Conservation (phyloP, 306 rosid species). For the Castanea mollissima region DNA sequence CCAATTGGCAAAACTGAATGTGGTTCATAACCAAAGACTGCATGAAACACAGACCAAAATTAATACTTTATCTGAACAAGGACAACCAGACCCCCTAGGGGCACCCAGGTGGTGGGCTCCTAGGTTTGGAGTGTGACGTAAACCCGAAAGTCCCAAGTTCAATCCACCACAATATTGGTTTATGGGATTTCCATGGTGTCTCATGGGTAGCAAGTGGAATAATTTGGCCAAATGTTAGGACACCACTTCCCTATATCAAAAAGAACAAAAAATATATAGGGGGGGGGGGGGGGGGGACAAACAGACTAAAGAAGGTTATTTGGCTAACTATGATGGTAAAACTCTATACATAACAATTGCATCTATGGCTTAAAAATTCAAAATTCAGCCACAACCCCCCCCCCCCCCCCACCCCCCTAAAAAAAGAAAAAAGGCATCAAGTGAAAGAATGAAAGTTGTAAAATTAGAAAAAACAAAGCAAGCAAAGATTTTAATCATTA, state of each 20-base stretch:
- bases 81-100: not conserved
- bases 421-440: too few species aligned
- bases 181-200: too few species aligned
- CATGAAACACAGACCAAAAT: conserved; percentile 10
- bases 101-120: too few species aligned
- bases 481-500: not conserved
- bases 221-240: too few species aligned
- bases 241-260: too few species aligned
- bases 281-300: not conserved
- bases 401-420: too few species aligned
- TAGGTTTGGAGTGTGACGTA: too few species aligned
- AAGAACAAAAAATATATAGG: too few species aligned
- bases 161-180: too few species aligned
- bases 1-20: conserved; percentile 96
- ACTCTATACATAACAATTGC: not conserved
- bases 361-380: not conserved
- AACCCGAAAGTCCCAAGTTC: too few species aligned
- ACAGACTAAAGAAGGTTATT: not conserved
- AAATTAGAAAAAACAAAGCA: not conserved
- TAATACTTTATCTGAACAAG: not conserved
- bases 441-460: too few species aligned
- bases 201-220: too few species aligned
- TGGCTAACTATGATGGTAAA: not conserved
- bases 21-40: conserved; percentile 93
- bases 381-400: not conserved